Conservation (phyloP, 176 grass and related monocot genomes). For the Sorghum bicolor region Sorghum_bicolor_NCBIv3 NC_012871.2:2523001-2523500, state of each 20-base stretch:
- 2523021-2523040: background rate
- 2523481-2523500: slow-evolving; percentile 63
- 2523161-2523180: background rate
- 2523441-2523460: slow-evolving; percentile 48
- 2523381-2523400: too few species aligned
- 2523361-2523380: too few species aligned
- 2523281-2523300: background rate
- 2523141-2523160: too few species aligned
- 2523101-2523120: background rate
- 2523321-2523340: too few species aligned
- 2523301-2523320: too few species aligned
- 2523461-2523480: slow-evolving; percentile 66
- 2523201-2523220: background rate
- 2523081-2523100: background rate
- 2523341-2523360: too few species aligned
- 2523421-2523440: slow-evolving; percentile 64
- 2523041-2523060: background rate
- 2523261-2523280: background rate
- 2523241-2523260: background rate
- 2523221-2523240: background rate
- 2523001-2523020: background rate
- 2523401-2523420: slow-evolving; percentile 27
- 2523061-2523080: background rate
- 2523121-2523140: background rate
- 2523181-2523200: background rate